phyloP scores from a whole-genome alignment of 2,329 filamentous ascomycete species.

The Aspergillus niger region DNA sequence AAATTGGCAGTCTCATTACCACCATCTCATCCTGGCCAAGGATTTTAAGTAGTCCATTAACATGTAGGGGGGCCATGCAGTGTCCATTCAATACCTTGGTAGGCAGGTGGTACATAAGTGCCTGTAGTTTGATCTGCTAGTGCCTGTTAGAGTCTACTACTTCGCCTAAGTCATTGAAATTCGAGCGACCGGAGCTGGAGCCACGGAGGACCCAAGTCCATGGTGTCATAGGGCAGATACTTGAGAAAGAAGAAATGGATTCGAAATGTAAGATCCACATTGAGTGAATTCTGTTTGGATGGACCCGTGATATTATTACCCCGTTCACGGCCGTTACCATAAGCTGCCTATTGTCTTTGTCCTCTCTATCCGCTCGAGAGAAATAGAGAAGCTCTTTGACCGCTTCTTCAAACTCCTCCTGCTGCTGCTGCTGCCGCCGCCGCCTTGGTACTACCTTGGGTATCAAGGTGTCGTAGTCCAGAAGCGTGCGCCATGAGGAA shows the following conservation, averaged over 20 bases:
- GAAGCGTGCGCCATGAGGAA: neutral
- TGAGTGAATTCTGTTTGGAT: neutral
- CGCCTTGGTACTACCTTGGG: conserved; percentile 1
- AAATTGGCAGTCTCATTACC: neutral
- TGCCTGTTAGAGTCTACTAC: conserved; percentile 8
- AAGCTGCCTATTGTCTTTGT: neutral
- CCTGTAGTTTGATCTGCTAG: conserved; percentile 5
- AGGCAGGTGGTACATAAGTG: neutral
- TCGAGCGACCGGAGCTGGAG: neutral
- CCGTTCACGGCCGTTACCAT: neutral
- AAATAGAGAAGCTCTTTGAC: conserved; percentile 4
- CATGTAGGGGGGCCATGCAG: neutral
- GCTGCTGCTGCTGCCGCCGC: neutral
- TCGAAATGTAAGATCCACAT: neutral
- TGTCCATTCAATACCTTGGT: neutral
- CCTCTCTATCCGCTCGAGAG: neutral
- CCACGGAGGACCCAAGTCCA: conserved; percentile 5
- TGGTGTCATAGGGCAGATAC: conserved; percentile 16
- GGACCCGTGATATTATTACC: neutral
- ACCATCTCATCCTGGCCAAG: neutral
- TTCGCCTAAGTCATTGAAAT: conserved; percentile 1
- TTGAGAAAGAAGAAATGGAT: conserved; percentile 6
- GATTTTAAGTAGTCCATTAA: neutral
- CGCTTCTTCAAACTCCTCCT: conserved; percentile 1
- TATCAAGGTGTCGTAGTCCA: conserved; percentile 3